Evolutionary conservation across 2,329 filamentous ascomycete genomes (phyloP), one percentile per base, ranked within the genome.

Genomic region (Podosphaera fusca): DNA sequence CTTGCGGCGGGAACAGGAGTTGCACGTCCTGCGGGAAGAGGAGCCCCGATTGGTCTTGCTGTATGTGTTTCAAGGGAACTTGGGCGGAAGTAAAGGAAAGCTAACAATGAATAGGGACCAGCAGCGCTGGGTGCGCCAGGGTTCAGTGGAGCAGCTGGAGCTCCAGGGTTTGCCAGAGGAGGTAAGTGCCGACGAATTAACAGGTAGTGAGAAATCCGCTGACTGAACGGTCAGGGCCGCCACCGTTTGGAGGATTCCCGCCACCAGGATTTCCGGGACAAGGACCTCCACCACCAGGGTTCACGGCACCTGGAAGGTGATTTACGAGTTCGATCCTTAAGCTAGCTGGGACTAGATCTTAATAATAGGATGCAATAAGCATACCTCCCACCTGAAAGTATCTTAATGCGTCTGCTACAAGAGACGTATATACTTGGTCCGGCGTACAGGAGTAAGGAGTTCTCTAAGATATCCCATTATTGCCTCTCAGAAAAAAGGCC

Each of bases 1-100:
- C 75, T 95, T 63, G 77, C 83, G 60, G 80, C 87, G 63, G 92
- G 92, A 55, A 86, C 89, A 61, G 92, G 92, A 66, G 87, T 96
- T 63, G 84, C 87, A 62, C 84, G 88, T 68, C 88, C 92, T 64
- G 89, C 89, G 66, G 92, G 92, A 64, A 80, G 92, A 70, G 92
- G 92, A 74, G 77, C 60, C 42, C 83, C 87, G 36, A 79, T 90
- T 65, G 88, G 89, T 56, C 76, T 96, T 61, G 87, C 87, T 65
- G 89, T 80, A 72, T 62, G 75, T 68, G 56, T 56, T 51, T 47
- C 40, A 36, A 47, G 4, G 6, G 12, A 36, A 14, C 21, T 7
- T n/a, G 12, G 10, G 9, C 36, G 29, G 56, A n/a, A 60, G 45
- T 55, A 33, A 21, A 51, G 9, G 3, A 66, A 45, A 57, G 42